Conservation (phyloP, 768 basidiomycete genomes). For the Daedaleopsis nitida region DNA sequence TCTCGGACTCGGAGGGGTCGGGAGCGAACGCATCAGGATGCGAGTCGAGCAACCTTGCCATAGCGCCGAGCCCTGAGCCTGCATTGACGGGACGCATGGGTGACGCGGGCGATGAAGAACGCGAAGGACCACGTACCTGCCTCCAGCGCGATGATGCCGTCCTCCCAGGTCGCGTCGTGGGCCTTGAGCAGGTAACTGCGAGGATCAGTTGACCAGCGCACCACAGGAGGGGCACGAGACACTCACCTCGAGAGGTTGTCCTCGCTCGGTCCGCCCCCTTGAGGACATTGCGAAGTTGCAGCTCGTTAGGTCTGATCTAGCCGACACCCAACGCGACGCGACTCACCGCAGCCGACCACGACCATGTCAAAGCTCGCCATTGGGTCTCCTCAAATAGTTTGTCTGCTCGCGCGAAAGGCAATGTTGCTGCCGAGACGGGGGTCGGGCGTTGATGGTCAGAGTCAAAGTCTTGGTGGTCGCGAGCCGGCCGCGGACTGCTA, state of each 20-base stretch:
- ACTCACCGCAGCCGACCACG: conserved; percentile 58
- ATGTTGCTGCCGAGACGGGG: neutral
- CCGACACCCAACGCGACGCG: neutral
- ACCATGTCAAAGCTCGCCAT: conserved; percentile 69
- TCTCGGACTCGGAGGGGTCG: conserved; percentile 20
- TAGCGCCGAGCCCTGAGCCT: conserved; percentile 88
- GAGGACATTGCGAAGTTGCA: too few species aligned
- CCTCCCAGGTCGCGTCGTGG: conserved; percentile 63
- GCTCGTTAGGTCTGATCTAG: conserved; percentile 11
- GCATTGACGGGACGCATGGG: conserved; percentile 6
- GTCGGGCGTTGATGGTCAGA: neutral
- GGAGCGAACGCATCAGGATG: conserved; percentile 57
- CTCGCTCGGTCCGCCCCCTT: conserved; percentile 88
- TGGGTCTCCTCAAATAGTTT: neutral
- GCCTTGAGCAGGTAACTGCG: conserved; percentile 89
- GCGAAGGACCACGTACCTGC: conserved; percentile 59
- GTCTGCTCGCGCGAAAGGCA: neutral
- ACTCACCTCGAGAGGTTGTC: conserved; percentile 84
- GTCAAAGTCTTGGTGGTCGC: neutral
- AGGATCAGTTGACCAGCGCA: conserved; percentile 7
- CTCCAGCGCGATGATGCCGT: conserved; percentile 84
- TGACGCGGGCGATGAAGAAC: neutral
- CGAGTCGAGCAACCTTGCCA: conserved; percentile 59
- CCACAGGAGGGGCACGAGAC: conserved; percentile 8
- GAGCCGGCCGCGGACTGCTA: conserved; percentile 1